Percentiles rank a stretch among this genome's conserved stretches.
Evolutionary conservation across 805 yeast species (phyloP).

Genomic region (Saccharomycopsis sp.): DNA sequence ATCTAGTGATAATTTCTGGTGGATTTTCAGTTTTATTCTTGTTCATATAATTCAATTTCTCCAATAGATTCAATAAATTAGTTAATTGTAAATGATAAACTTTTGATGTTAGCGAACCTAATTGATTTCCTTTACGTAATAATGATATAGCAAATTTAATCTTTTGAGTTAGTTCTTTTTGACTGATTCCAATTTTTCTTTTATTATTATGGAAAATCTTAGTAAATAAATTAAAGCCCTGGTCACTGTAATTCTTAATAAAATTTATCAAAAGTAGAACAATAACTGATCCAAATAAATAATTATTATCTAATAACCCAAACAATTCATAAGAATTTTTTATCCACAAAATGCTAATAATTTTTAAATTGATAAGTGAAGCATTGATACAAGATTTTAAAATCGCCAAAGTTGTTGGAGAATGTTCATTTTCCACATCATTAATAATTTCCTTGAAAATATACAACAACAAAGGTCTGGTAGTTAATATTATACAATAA

Average conservation of each 20-base stretch:
- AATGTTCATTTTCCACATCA: slow-evolving; percentile 1
- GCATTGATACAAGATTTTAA: slow-evolving; percentile 16
- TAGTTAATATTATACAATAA: slow-evolving; percentile 14
- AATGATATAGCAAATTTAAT: slow-evolving; percentile 2
- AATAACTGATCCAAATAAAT: slow-evolving; percentile 8
- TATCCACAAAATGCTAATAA: slow-evolving; percentile 6
- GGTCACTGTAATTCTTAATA: slow-evolving; percentile 8
- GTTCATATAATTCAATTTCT: slow-evolving; percentile 6
- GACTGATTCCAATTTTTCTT: neutral
- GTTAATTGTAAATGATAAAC: slow-evolving; percentile 9
- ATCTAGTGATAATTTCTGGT: neutral
- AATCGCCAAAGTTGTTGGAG: slow-evolving; percentile 13
- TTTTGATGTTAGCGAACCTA: slow-evolving; percentile 9
- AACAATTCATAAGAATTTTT: neutral
- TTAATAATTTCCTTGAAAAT: slow-evolving; percentile 12
- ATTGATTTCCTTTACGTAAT: slow-evolving; percentile 1
- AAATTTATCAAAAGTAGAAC: slow-evolving; percentile 3
- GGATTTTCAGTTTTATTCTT: neutral
- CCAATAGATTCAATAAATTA: slow-evolving; percentile 2
- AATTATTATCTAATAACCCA: slow-evolving; percentile 13
- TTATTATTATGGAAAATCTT: slow-evolving; percentile 5
- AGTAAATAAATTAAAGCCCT: slow-evolving; percentile 9
- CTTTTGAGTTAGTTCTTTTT: slow-evolving; percentile 10
- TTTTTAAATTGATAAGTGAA: slow-evolving; percentile 10
- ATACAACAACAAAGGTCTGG: slow-evolving; percentile 16